Evolutionary conservation across 768 basidiomycete species (phyloP).

Genomic region (Russula brevipes): DNA sequence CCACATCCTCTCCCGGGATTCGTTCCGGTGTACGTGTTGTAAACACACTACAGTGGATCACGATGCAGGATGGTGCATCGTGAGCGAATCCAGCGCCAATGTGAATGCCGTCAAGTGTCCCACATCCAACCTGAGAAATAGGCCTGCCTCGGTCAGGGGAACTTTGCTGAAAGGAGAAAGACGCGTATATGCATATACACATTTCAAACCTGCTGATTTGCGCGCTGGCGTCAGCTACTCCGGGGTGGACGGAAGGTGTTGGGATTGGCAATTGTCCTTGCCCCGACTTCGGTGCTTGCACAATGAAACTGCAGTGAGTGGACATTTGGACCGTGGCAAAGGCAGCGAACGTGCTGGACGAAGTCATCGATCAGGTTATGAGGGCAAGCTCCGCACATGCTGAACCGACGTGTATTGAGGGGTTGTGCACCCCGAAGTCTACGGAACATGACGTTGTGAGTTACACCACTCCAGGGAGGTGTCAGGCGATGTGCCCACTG

Average conservation of each 20-base stretch:
- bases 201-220: conserved; percentile 2
- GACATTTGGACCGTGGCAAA: background rate
- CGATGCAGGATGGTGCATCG: background rate
- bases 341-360: background rate
- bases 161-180: conserved; percentile 20
- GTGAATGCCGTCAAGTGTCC: conserved; percentile 9
- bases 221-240: conserved; percentile 9
- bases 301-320: background rate
- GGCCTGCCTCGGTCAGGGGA: conserved; percentile 12
- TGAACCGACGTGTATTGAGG: conserved; percentile 9
- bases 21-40: background rate
- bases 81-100: background rate
- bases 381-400: background rate
- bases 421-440: conserved; percentile 19
- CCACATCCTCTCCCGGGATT: background rate
- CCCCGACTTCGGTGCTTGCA: background rate
- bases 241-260: conserved; percentile 10
- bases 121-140: background rate
- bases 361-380: background rate
- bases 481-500: conserved; percentile 17
- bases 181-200: conserved; percentile 7
- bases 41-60: background rate
- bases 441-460: conserved; percentile 24
- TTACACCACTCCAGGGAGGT: conserved; percentile 10
- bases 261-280: background rate